Conservation (phyloP, 2,329 filamentous ascomycete species). For the Venturia effusa region DNA sequence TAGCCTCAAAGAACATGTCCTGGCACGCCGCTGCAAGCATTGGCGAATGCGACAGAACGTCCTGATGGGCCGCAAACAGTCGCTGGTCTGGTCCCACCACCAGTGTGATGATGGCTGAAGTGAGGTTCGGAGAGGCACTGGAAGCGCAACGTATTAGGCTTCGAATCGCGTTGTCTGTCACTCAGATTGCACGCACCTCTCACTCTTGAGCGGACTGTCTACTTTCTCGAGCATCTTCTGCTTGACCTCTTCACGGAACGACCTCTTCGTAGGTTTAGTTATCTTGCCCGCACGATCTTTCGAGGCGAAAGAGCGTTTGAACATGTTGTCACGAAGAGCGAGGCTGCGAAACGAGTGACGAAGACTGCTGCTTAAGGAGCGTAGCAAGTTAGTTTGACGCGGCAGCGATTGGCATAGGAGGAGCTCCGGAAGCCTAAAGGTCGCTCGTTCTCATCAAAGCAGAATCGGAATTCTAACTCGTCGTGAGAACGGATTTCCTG, state of each 20-base stretch:
- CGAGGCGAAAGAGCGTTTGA: conserved; percentile 81
- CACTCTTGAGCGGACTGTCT: conserved; percentile 43
- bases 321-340: conserved; percentile 54
- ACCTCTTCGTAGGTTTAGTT: conserved; percentile 66
- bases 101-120: conserved; percentile 73
- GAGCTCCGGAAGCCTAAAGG: conserved; percentile 44
- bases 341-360: conserved; percentile 36
- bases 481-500: conserved; percentile 10
- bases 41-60: conserved; percentile 75
- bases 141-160: not conserved
- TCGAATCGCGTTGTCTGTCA: not conserved
- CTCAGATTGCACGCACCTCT: conserved; percentile 27
- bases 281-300: conserved; percentile 84
- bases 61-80: conserved; percentile 90
- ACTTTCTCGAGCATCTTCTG: conserved; percentile 80
- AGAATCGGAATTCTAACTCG: conserved; percentile 6
- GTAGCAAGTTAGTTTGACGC: conserved; percentile 15
- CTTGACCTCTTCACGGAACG: conserved; percentile 67
- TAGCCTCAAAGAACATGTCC: conserved; percentile 56
- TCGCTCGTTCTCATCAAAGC: conserved; percentile 24
- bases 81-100: conserved; percentile 75
- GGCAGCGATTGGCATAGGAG: conserved; percentile 32
- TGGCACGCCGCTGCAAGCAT: conserved; percentile 68
- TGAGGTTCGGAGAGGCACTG: conserved; percentile 38
- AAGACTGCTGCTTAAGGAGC: conserved; percentile 40